A percentile compares a stretch with the other conserved stretches of the same genome.
Conservation (phyloP, 192 early-diverging fungal species). For the Coemansia umbellata region DNA sequence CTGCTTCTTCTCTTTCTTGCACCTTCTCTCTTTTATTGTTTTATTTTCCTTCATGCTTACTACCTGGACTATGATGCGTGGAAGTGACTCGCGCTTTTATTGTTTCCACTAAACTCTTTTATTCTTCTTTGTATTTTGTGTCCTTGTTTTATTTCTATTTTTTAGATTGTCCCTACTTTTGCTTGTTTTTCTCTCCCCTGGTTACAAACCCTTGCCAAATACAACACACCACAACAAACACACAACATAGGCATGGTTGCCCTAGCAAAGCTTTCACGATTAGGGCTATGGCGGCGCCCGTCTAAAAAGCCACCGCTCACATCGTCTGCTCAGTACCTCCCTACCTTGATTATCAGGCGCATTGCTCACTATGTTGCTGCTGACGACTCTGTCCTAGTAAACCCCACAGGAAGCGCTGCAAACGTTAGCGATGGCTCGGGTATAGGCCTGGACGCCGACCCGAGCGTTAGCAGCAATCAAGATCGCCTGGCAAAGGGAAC, state of each 20-base stretch:
- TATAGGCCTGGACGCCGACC: neutral
- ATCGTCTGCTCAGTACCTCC: conserved; percentile 29
- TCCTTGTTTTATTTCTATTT: too few relatives aligned
- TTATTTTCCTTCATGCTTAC: neutral
- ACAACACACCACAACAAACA: too few relatives aligned
- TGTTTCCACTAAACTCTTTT: too few relatives aligned
- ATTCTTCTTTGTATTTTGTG: too few relatives aligned
- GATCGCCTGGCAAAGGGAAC: conserved; percentile 21
- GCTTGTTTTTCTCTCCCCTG: too few relatives aligned
- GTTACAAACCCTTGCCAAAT: too few relatives aligned
- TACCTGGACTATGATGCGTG: neutral
- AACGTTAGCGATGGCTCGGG: neutral
- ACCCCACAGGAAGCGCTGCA: neutral
- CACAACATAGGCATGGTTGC: conserved; percentile 5
- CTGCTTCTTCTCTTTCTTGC: too few relatives aligned
- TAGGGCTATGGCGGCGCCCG: conserved; percentile 1
- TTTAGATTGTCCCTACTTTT: too few relatives aligned
- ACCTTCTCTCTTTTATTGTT: neutral
- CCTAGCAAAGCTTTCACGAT: conserved; percentile 1
- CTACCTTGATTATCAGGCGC: conserved; percentile 34
- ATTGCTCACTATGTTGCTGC: conserved; percentile 26
- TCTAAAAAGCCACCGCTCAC: neutral
- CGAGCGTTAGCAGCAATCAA: conserved; percentile 7
- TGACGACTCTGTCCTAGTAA: conserved; percentile 4
- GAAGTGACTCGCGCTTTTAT: too few relatives aligned